These are phyloP conservation scores for Henckelia pumila DNA, from an alignment of 257 asterid genomes.

Conservation along the genomic window DNA sequence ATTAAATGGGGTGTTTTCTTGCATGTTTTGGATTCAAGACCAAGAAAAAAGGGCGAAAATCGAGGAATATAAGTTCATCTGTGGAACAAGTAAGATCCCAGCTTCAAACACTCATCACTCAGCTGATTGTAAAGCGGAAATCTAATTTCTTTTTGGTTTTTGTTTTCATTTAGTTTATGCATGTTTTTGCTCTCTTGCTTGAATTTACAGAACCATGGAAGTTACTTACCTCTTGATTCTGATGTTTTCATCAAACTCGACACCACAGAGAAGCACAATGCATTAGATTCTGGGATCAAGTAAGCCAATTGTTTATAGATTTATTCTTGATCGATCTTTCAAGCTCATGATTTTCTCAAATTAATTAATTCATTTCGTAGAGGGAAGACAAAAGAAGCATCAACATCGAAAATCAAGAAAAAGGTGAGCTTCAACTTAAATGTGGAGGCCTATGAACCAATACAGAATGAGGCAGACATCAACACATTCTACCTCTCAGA, in stretches of 20 bases:
- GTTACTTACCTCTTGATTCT: conserved; percentile 63
- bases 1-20: conserved; percentile 84
- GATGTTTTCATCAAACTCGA: conserved; percentile 34
- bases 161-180: not conserved
- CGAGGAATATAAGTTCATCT: conserved; percentile 30
- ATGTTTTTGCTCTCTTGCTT: not conserved
- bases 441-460: conserved; percentile 63
- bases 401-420: conserved; percentile 46
- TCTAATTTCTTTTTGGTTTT: not conserved
- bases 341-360: too few species aligned
- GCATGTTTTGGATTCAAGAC: conserved; percentile 58
- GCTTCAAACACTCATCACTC: not conserved
- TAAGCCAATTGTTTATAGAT: conserved; percentile 21
- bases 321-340: not conserved
- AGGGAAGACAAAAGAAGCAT: conserved; percentile 44
- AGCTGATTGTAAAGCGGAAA: not conserved
- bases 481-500: conserved; percentile 27
- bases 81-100: conserved; percentile 36
- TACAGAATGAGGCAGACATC: conserved; percentile 38
- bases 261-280: conserved; percentile 25
- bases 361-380: conserved; percentile 25
- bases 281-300: conserved; percentile 37
- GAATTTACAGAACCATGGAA: conserved; percentile 40
- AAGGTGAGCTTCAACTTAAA: conserved; percentile 73
- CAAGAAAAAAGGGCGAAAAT: conserved; percentile 40